Evolutionary conservation across 768 basidiomycete species (phyloP), one percentile per base, ranked within the genome.

Genomic region (Chlorophyllum brunneum): DNA sequence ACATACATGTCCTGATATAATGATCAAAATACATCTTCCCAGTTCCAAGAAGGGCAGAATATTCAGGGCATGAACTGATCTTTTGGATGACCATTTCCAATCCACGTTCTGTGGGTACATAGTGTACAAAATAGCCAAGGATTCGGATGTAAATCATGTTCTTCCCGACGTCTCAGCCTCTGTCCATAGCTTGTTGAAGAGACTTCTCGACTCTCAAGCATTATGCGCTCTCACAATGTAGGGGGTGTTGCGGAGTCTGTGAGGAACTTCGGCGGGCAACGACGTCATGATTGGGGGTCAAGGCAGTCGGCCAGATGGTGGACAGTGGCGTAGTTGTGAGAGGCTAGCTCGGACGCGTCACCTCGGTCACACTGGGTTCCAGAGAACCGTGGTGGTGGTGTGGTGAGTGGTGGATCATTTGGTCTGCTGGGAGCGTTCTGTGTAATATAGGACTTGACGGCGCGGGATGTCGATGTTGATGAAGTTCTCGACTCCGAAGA

Each of bases 21-120:
- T 65, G 61, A 55, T 64, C 57, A 44, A 55, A 60, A 54, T 67
- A 65, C 56, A 60, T 54, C 39, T 62, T 54, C 45, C 63, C 65
- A 52, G 62, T 30, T 13, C 41, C 24, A 37, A 61, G 54, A 51
- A 64, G n/a, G 16, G 51, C 55, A 9, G 11, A 22, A 40, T 58
- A 55, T 29, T 39, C 43, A 16, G 18, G 27, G 48, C 27, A 27
- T 10, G 56, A 57, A 34, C 3, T 13, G 15, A 64, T 58, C 34
- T 64, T 60, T 10, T 46, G 6, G 27, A 55, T 54, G 20, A 64
- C 38, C 2, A 26, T 51, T 31, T 39, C 48, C 39, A 58, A 46
- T 22, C 57, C 62, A 24, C 5, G 39, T 20, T 58, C 54, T 23
- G 54, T 54, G 3, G 58, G 60, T 20, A 56, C 48, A 23, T 49